Base-by-base conservation (phyloP, 1,139 yeast species). In the Taiozyma onychis region DNA sequence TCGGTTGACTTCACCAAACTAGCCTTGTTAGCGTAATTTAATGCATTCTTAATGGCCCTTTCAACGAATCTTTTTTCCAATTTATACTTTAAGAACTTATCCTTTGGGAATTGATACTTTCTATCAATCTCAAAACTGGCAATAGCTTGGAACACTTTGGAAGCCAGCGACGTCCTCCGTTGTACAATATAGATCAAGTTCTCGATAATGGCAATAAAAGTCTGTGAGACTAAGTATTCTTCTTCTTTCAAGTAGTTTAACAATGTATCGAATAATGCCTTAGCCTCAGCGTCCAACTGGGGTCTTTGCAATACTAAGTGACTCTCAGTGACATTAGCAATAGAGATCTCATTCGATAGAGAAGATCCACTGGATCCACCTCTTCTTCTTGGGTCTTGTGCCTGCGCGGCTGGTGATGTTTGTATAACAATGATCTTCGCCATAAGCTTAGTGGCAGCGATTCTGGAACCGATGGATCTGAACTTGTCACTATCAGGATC, bases 381-480 rank as follows among this genome's bases (percentile, higher is more conserved):
- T 45, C 66, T 57, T 48, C 69, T 64, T 51, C 68, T 62, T 44
- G 59, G 62, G 45, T 53, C 62, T 8, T 50, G 41, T 7, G 46
- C 35, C 4, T 26, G 48, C 39, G 50, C 50, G 5, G 45, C 51
- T 5, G 80, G 72, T 37, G 80, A 76, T 26, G 87, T 76, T 60
- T 91, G 97, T 30, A 81, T 80, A 50, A 81, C 81, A 41, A 91
- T 80, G 2, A 89, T 79, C 47, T 81, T 78, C 50, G 87, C 81
- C 9, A 89, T 78, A 55, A 91, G 83, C 66, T 86, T 88, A 49
- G 86, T 71, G 30, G 88, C 72, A 44, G 91, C 85, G 28, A 88
- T 69, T 64, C 81, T 83, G 44, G 83, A 72, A 21, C 78, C 80
- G 42, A 81, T 64, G 45, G 82, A 76, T 61, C 83, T 73, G 41